These are phyloP conservation scores for Exophiala xenobiotica DNA, from an alignment of 2,329 filamentous ascomycete genomes.

Conservation along the genomic window DNA sequence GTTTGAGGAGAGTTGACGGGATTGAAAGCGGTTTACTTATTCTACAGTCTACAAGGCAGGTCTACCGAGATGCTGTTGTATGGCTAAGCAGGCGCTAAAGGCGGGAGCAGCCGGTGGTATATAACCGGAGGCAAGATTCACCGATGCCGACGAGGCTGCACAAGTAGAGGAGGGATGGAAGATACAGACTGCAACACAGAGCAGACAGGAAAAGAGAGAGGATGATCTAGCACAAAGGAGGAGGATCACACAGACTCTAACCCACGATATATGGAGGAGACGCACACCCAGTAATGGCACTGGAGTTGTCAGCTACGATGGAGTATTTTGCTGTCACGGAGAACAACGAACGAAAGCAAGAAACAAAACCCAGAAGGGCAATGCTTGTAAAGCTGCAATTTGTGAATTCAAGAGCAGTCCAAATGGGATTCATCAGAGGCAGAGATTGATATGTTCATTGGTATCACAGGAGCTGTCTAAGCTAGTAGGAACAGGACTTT, in stretches of 20 bases:
- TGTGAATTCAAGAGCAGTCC: too few relatives aligned
- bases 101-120: conserved; percentile 4
- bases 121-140: conserved; percentile 1
- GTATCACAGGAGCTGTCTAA: conserved; percentile 15
- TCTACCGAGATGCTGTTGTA: not conserved
- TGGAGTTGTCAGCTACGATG: too few relatives aligned
- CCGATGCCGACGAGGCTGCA: not conserved
- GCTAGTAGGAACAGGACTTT: conserved; percentile 7
- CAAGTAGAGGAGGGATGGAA: not conserved
- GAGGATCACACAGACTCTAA: too few relatives aligned
- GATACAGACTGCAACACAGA: not conserved
- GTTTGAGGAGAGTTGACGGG: not conserved
- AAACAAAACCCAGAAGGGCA: too few relatives aligned
- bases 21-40: not conserved
- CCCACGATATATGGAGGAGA: too few relatives aligned
- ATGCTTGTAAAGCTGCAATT: too few relatives aligned
- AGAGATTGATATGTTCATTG: conserved; percentile 19
- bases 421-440: not conserved
- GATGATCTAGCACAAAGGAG: too few relatives aligned
- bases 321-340: too few relatives aligned
- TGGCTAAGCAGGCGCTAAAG: not conserved
- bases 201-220: not conserved
- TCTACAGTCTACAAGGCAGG: not conserved
- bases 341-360: too few relatives aligned
- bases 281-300: too few relatives aligned